Evolutionary conservation across 345 rosid genomes (phyloP), one percentile per base, ranked within the genome.

Genomic region (Punica granatum): DNA sequence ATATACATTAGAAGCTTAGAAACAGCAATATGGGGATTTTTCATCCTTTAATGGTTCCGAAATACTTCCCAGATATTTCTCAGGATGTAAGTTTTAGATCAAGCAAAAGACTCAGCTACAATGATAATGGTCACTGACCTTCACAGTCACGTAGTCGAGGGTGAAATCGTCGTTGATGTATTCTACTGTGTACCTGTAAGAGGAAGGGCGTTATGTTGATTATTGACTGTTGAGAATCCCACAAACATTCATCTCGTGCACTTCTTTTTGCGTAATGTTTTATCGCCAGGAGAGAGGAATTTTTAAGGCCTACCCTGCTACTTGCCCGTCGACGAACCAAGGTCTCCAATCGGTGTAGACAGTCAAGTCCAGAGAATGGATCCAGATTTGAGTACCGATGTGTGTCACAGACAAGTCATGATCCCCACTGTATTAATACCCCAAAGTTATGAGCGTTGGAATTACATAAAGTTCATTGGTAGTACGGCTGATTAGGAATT

Each of bases 381-480:
- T 67, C 80, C 80, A 77, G 26, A 64, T 67, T 64, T 70, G 63
- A 0, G 80, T 77, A 3, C 77, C 77, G 8, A 73, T 13, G 51
- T 73, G 72, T 8, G 80, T 69, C 23, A 77, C 69, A 21, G 75
- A 70, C 63, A 77, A 14, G 54, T 77, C 77, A 48, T 77, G 80
- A 42, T 77, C 80, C 14, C 80, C 76, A 19, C 80, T 77, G 76
- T 26, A 61, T 19, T 65, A 39, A 31, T 43, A 28, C 31, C 26
- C 34, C 15, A 53, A 26, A 21, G 25, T 30, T 18, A 32, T 44
- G 49, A 53, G 34, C 37, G 23, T 19, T 19, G 21, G 14, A 34
- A 42, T 16, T 37, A 18, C 18, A 6, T 15, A 28, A 19, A 35
- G 19, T 6, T 4, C 41, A 18, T 41, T 61, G 10, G 12, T 49